Conservation (phyloP, 805 yeast species). For the Zygotorulaspora danielsina region DNA sequence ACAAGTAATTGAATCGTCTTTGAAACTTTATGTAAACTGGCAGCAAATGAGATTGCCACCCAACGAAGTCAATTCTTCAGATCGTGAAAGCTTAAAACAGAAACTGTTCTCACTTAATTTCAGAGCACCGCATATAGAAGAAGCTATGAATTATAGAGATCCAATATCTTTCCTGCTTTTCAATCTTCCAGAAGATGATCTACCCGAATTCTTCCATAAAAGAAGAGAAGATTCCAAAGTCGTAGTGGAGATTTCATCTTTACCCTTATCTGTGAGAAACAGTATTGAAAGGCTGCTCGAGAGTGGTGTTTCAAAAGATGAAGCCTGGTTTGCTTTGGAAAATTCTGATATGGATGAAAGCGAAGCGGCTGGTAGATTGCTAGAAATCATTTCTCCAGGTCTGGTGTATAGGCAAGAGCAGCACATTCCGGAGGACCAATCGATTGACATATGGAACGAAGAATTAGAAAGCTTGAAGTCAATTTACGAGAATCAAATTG, state of each 20-base stretch:
- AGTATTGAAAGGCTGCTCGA: slow-evolving; percentile 52
- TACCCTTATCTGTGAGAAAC: slow-evolving; percentile 46
- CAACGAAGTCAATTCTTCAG: slow-evolving; percentile 6
- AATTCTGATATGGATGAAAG: slow-evolving; percentile 43
- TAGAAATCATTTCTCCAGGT: slow-evolving; percentile 35
- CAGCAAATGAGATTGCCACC: slow-evolving; percentile 15
- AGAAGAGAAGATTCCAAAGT: slow-evolving; percentile 54
- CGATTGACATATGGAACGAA: slow-evolving; percentile 59
- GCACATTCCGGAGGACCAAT: slow-evolving; percentile 28
- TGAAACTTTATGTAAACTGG: slow-evolving; percentile 59
- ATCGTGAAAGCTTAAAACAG: slow-evolving; percentile 24
- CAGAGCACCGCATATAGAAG: slow-evolving; percentile 61
- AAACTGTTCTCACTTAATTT: slow-evolving; percentile 56
- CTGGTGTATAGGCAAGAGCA: slow-evolving; percentile 13
- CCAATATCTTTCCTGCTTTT: slow-evolving; percentile 55
- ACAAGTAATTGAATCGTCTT: slow-evolving; percentile 54
- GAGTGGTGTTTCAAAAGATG: slow-evolving; percentile 68
- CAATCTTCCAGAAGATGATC: slow-evolving; percentile 91
- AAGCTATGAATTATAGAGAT: slow-evolving; percentile 58
- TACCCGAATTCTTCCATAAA: slow-evolving; percentile 63
- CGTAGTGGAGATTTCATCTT: slow-evolving; percentile 43
- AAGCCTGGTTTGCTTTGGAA: slow-evolving; percentile 49
- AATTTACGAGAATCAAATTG: slow-evolving; percentile 50
- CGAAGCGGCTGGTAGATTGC: slow-evolving; percentile 47
- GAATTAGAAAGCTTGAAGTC: slow-evolving; percentile 66